Base-by-base conservation (phyloP, 805 yeast species). In the Diddensiella transvaalensis region DNA sequence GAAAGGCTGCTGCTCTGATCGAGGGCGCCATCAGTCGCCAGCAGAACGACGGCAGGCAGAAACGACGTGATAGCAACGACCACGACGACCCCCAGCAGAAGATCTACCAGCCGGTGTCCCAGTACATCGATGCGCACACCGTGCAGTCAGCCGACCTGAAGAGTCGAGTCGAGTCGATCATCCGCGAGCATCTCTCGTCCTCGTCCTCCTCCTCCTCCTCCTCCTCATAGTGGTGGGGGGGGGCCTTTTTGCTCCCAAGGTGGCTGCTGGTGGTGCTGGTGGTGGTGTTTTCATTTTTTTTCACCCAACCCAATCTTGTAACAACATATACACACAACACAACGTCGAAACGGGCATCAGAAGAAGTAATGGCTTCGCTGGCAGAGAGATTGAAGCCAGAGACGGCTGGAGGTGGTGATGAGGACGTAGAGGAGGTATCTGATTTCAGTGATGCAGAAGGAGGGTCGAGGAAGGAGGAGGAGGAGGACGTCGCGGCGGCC, bases 1-100 rank as follows among this genome's bases (percentile, higher is more conserved):
- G 54, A 22, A 60, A 56, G 38, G 49, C 60, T 3, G 61, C 59
- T 6, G 60, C 57, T 3, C 32, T 59, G n/a, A 42, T 59, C 3
- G 63, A 60, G 41, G 58, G 58, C 3, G 48, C 48, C 11, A 45
- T 57, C 22, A 53, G 45, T 33, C 45, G 59, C 18, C 48, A 46
- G 29, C 41, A 38, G 21, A 52, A 47, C 10, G 33, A n/a, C 4
- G 33, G 35, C 19, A 22, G 30, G 19, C 8, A 30, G 37, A 39
- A 22, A n/a, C 32, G 21, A 23, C 24, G 26, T 22, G 45, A 22
- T 17, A 21, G 13, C n/a, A 18, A 22, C 15, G 37, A 33, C 13
- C 36, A 40, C 24, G 26, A 15, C 32, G 42, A 46, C 15, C n/a
- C n/a, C n/a, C n/a, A n/a, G n/a, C n/a, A n/a, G n/a, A 26, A 37